Evolutionary conservation across 192 early-diverging fungal genomes (phyloP), one percentile per base, ranked within the genome.

Genomic region (Coemansia sp.): DNA sequence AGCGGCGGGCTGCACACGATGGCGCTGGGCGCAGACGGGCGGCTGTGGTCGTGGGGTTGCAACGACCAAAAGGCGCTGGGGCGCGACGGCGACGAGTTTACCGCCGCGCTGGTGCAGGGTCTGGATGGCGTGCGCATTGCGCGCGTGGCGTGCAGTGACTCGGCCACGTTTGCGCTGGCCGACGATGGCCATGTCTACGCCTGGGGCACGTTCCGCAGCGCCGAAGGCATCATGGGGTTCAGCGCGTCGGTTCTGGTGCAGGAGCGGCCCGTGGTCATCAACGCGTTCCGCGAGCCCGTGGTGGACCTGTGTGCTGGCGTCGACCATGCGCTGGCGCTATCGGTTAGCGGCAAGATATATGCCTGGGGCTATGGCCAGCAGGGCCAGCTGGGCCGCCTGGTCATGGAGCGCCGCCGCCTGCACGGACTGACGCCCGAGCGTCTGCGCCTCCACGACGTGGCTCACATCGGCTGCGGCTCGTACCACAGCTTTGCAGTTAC

Each of bases 11-110:
- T 97, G 65, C 91, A 94, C 71, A 90, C 84, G 47, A 81, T 94
- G 60, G 91, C 87, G 22, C 64, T 93, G 29, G 82, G 83, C 5
- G 60, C 48, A 2, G 81, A 82, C 26, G 92, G 90, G 31, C 64
- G 83, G 83, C 60, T 97, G 44, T 97, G 84, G 74, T 87, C 87
- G 39, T 97, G 95, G 95, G 95, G 95, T 0, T 94, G 93, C 78
- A 95, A 95, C 67, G 95, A 97, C 75, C 87, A 97, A 55, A 70
- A 78, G 44, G 89, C 89, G 11, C 79, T 98, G n/a, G 93, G 87
- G 28, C 75, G 88, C 15, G 65, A 49, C 9, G 79, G 73, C 44
- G 80, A 83, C 43, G 85, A 74, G 28, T 86, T 84, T 23, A 80
- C 76, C 30, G 90, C 94, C 34, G 85, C 79, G 27, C 75, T 65